Evolutionary conservation across 441 rosid genomes (phyloP).

Genomic region (Populus hybrid): DNA sequence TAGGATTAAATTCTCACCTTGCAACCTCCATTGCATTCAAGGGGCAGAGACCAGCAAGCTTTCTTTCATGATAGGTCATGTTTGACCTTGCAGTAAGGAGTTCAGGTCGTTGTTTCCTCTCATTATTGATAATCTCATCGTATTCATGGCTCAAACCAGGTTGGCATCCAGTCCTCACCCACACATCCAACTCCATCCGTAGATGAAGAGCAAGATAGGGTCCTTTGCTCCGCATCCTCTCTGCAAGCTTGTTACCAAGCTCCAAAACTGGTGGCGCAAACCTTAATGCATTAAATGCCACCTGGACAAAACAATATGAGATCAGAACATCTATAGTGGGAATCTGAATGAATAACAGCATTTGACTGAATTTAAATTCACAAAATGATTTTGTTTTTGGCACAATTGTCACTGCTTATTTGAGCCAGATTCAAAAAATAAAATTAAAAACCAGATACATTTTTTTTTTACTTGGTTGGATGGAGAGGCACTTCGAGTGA

Average conservation of each 20-base stretch:
- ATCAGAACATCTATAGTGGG: not conserved
- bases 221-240: slow-evolving; percentile 78
- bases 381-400: not conserved
- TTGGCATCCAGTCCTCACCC: slow-evolving; percentile 97
- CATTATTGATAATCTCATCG: slow-evolving; percentile 63
- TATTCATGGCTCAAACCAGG: slow-evolving; percentile 68
- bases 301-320: slow-evolving; percentile 37
- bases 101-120: slow-evolving; percentile 78
- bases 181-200: slow-evolving; percentile 85
- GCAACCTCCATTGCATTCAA: slow-evolving; percentile 81
- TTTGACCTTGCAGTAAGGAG: slow-evolving; percentile 82
- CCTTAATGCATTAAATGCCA: slow-evolving; percentile 74
- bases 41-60: slow-evolving; percentile 91
- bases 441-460: too few relatives aligned
- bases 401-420: too few relatives aligned
- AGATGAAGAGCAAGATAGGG: slow-evolving; percentile 89
- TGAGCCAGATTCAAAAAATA: too few relatives aligned
- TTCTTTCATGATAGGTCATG: slow-evolving; percentile 72
- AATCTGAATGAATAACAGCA: not conserved
- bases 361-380: not conserved
- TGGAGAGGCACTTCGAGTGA: too few relatives aligned
- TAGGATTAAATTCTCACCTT: slow-evolving; percentile 41
- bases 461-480: too few relatives aligned
- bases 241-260: slow-evolving; percentile 71
- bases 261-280: slow-evolving; percentile 68